Evolutionary conservation across 192 early-diverging fungal genomes (phyloP), one percentile per base, ranked within the genome.

Genomic region (Cladochytrium replicatum): DNA sequence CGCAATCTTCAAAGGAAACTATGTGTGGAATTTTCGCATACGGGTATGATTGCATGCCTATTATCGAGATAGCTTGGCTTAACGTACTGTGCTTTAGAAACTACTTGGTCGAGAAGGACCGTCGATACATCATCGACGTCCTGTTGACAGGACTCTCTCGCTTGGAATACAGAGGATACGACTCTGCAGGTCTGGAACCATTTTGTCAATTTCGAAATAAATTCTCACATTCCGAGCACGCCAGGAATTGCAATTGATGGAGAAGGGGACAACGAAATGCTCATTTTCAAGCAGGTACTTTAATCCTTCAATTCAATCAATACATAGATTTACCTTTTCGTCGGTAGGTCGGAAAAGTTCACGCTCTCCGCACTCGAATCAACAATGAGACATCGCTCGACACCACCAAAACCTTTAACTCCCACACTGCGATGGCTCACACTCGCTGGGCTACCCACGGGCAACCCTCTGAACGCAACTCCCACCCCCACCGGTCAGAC

Each of bases 391-490:
- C 73, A 43, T 50, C 54, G 29, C 50, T 90, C 44, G 77, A 96
- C 63, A 76, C 83, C 55, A 53, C 60, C 64, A 87, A 89, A 69
- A 80, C 76, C n/a, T 96, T 91, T 66, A 77, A 78, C 45, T 72
- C 71, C 48, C 96, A 99, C 76, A 82, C 84, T 37, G 75, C 78
- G 60, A 97, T 99, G 84, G 93, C 95, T 52, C 95, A 99, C 69
- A 97, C 93, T 27, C 86, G 95, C 54, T 99, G 95, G 95, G 93
- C 95, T 28, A 97, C 95, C 15, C 93, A 97, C 75, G 95, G 95
- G 32, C 86, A 88, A 61, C 95, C 95, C 38, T 88, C 85, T 46
- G 81, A 84, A 29, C 50, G 80, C 54, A 99, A 99, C 83, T 91
- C 84, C 4, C 96, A 99, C 64, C 96, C 96, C 38, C 96, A 99